Evolutionary conservation across 352 stramenopile genomes (phyloP), one percentile per base, ranked within the genome.

Genomic region (Phytopythium vexans): DNA sequence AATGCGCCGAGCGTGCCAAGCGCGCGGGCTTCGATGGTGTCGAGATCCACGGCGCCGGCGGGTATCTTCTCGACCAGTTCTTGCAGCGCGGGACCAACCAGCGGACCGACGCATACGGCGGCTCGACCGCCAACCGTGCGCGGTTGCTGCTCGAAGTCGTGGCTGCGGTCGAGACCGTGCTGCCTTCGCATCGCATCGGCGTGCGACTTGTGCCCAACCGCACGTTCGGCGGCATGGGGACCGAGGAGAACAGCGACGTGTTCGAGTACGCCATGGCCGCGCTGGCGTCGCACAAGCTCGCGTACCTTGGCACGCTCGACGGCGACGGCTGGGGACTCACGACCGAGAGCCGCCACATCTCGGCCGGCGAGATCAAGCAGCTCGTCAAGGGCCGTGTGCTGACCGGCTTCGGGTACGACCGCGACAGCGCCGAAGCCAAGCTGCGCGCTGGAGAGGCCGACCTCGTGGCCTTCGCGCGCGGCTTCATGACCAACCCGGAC

Each of bases 61-160:
- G 91, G 1, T 98, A 97, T 49, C 66, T 98, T 21, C 62, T 98
- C 45, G 87, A 97, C 58, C 73, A 96, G 62, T 96, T 97, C 65
- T 54, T 97, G 36, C 74, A 92, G 57, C 66, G 58, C 11, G 58
- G 67, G 43, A 80, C 63, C 38, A 97, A 96, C 66, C 51, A 72
- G 48, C 79, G 78, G n/a, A 90, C 70, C n/a, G 47, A 43, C 10
- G 14, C 8, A 34, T 47, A 47, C 44, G 85, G 83, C 31, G 85
- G 82, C 35, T 21, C 33, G 34, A 76, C 49, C 39, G 46, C 89
- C 45, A 91, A 92, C 59, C 76, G 85, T n/a, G 56, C 62, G 35
- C 60, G 70, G 8, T 70, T 94, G 12, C 56, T 89, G 45, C 57
- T 66, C 11, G 69, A 91, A 54, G 60, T 80, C 52, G 10, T 93